Percentiles rank a stretch among this genome's conserved stretches.
These are phyloP conservation scores for Penicillium coprophilum DNA, from an alignment of 495 filamentous ascomycete species.

Conservation along the genomic window DNA sequence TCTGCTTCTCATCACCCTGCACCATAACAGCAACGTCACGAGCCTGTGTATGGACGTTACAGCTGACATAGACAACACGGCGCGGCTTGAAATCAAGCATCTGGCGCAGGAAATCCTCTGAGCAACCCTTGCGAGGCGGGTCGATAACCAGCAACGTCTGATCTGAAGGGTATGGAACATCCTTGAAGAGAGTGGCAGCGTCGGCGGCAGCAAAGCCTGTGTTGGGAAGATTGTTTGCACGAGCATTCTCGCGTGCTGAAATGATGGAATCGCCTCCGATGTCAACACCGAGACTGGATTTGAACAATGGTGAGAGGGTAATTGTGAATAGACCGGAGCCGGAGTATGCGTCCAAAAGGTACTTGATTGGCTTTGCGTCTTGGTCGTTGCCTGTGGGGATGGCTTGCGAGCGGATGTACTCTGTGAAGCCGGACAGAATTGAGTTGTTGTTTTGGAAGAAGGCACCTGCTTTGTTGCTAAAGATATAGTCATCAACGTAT, in stretches of 20 bases:
- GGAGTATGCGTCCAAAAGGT: slow-evolving; percentile 95
- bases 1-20: slow-evolving; percentile 53
- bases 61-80: slow-evolving; percentile 89
- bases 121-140: slow-evolving; percentile 93
- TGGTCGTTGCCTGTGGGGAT: slow-evolving; percentile 43
- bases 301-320: slow-evolving; percentile 81
- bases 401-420: slow-evolving; percentile 83
- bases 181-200: slow-evolving; percentile 75
- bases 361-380: slow-evolving; percentile 57
- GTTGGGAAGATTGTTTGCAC: slow-evolving; percentile 66
- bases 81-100: slow-evolving; percentile 71
- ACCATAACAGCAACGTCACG: slow-evolving; percentile 86
- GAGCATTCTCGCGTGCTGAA: slow-evolving; percentile 75
- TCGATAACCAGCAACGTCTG: slow-evolving; percentile 91
- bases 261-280: slow-evolving; percentile 69
- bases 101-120: slow-evolving; percentile 78
- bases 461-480: slow-evolving; percentile 83
- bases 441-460: slow-evolving; percentile 99
- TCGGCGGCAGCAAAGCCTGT: slow-evolving; percentile 83
- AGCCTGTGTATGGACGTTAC: slow-evolving; percentile 97
- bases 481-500: slow-evolving; percentile 80
- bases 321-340: slow-evolving; percentile 97
- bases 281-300: slow-evolving; percentile 66
- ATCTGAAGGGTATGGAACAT: slow-evolving; percentile 65
- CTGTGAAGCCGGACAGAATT: slow-evolving; percentile 86